Conservation (phyloP, 805 yeast species). For the Pichia cephalocereana region DNA sequence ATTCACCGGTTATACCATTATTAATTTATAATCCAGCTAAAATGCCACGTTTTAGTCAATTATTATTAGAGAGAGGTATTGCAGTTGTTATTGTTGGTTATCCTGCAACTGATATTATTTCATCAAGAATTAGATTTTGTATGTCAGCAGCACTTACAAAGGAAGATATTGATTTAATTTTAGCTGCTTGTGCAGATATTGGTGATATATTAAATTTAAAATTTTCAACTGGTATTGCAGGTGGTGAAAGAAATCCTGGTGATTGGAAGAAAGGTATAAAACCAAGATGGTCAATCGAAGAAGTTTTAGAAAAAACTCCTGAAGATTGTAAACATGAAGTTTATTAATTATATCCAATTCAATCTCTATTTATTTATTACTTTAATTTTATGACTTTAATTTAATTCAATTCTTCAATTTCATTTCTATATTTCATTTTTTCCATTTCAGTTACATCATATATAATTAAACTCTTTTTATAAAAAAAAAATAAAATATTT, state of each 20-base stretch:
- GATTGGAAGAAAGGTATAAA: conserved; percentile 41
- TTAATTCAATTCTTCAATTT: no score
- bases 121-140: conserved; percentile 89
- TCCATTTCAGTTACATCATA: no score
- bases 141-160: conserved; percentile 87
- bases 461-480: no score
- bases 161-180: conserved; percentile 79
- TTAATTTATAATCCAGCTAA: conserved; percentile 84
- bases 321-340: conserved; percentile 39
- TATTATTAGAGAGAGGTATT: conserved; percentile 66
- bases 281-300: conserved; percentile 74
- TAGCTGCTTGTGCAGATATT: conserved; percentile 61
- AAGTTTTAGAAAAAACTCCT: conserved; percentile 64
- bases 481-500: no score
- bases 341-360: conserved; percentile 9
- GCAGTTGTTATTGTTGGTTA: conserved; percentile 97
- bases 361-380: no score
- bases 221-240: conserved; percentile 68
- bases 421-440: no score
- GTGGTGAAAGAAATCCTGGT: conserved; percentile 47
- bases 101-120: conserved; percentile 91
- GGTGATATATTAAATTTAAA: conserved; percentile 74
- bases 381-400: no score
- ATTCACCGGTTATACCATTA: conserved; percentile 91
- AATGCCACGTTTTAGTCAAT: conserved; percentile 86